Conservation (phyloP, 805 yeast species). For the Candida stauntonica region DNA sequence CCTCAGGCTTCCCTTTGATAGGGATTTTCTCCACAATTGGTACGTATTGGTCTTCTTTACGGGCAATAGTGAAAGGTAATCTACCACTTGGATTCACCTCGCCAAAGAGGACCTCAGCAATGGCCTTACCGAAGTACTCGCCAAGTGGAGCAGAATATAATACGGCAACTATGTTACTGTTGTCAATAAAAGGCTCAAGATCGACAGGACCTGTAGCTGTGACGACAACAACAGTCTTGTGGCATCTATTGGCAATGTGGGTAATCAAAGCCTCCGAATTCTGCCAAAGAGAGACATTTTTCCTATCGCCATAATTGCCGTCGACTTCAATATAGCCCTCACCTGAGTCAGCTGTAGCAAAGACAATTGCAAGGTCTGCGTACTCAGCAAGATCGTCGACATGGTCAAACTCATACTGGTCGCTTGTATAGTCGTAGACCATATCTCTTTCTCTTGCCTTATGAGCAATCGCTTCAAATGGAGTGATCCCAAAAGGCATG, state of each 20-base stretch:
- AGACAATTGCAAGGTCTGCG: slow-evolving; percentile 50
- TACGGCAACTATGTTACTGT: slow-evolving; percentile 55
- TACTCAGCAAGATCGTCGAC: slow-evolving; percentile 42
- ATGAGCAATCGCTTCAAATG: slow-evolving; percentile 49
- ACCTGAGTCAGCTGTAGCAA: slow-evolving; percentile 52
- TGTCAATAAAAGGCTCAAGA: slow-evolving; percentile 50
- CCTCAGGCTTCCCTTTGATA: slow-evolving; percentile 33
- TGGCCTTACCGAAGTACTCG: slow-evolving; percentile 49
- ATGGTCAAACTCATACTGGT: slow-evolving; percentile 42
- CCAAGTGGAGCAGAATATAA: slow-evolving; percentile 55
- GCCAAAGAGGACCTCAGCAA: slow-evolving; percentile 57
- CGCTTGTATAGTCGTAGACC: slow-evolving; percentile 39
- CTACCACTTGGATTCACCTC: slow-evolving; percentile 60
- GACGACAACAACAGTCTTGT: slow-evolving; percentile 55
- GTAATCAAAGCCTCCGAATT: slow-evolving; percentile 52
- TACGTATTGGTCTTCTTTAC: slow-evolving; percentile 42
- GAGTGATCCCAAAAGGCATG: slow-evolving; percentile 53
- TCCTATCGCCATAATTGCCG: slow-evolving; percentile 55
- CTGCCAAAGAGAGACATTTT: slow-evolving; percentile 50
- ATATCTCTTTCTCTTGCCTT: slow-evolving; percentile 44
- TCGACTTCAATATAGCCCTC: slow-evolving; percentile 58
- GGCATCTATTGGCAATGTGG: slow-evolving; percentile 44
- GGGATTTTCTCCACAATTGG: slow-evolving; percentile 39
- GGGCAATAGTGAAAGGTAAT: slow-evolving; percentile 60
- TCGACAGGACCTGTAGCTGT: slow-evolving; percentile 58